phyloP scores from a whole-genome alignment of 371 early-diverging fungal genomes.

The Nematocida ausubeli region DNA sequence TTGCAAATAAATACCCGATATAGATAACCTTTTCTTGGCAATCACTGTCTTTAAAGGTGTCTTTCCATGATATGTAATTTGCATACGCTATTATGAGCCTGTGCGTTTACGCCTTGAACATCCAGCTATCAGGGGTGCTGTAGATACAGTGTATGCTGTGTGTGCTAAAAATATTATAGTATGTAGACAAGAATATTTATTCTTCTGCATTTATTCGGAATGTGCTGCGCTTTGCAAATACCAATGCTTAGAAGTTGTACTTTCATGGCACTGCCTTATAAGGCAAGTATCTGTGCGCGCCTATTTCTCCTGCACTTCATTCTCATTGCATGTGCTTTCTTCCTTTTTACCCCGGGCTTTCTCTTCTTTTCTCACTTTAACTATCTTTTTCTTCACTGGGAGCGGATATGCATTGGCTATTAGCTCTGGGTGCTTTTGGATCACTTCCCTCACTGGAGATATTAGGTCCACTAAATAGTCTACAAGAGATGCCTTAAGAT shows the following conservation, averaged over 20 bases:
- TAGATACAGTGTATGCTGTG: no score
- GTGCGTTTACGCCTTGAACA: no score
- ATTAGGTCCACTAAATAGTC: conserved; percentile 79
- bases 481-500: conserved; percentile 82
- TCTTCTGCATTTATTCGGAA: background rate
- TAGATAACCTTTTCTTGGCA: no score
- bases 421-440: conserved; percentile 69
- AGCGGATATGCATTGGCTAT: conserved; percentile 70
- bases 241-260: background rate
- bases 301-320: no score
- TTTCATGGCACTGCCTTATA: no score
- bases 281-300: no score
- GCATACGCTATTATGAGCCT: no score
- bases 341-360: background rate
- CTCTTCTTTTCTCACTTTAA: background rate
- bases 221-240: no score
- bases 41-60: no score
- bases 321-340: no score
- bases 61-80: no score
- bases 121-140: no score
- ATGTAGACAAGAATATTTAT: background rate
- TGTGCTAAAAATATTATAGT: background rate
- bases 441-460: conserved; percentile 79
- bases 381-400: background rate
- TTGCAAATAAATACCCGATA: conserved; percentile 18